Percentiles rank a stretch among this genome's conserved stretches.
Evolutionary conservation across 1,284 basidiomycete species (phyloP).

Genomic region (Cystobasidiaceae sp.): DNA sequence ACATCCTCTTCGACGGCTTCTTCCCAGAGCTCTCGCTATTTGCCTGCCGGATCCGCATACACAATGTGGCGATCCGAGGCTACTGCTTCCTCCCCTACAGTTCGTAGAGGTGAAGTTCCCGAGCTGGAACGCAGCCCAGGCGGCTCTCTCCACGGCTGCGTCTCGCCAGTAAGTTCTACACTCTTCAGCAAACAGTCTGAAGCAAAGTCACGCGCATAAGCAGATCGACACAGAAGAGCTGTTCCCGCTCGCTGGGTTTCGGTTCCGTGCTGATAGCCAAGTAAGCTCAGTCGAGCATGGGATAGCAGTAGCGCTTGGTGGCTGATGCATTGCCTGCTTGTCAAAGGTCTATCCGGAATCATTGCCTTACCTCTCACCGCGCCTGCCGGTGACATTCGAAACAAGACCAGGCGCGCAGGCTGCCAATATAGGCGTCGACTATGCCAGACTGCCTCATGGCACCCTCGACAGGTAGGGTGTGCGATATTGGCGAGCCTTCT

Average conservation of each 20-base stretch:
- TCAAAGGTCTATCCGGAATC: slow-evolving; percentile 1
- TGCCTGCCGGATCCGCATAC: neutral
- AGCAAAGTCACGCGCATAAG: neutral
- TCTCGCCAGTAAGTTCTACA: neutral
- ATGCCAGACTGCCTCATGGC: neutral
- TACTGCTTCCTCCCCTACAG: neutral
- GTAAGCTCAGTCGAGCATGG: neutral
- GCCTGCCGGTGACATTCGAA: slow-evolving; percentile 7
- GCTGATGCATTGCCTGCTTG: neutral
- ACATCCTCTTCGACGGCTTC: too few relatives aligned
- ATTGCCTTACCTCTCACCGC: neutral
- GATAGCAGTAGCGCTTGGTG: neutral
- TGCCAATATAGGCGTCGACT: slow-evolving; percentile 3
- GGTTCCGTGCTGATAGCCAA: slow-evolving; percentile 1
- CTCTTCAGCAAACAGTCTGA: neutral
- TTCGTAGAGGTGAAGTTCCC: slow-evolving; percentile 5
- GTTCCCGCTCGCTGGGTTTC: neutral
- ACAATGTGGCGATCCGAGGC: neutral
- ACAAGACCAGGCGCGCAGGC: neutral
- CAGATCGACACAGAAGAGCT: slow-evolving; percentile 15
- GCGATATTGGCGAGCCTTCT: neutral
- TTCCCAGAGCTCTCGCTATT: too few relatives aligned
- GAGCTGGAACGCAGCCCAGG: slow-evolving; percentile 8
- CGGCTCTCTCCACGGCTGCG: neutral
- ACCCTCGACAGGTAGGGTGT: neutral